These are phyloP conservation scores for Vitis riparia DNA, from an alignment of 164 flowering plant species.

Conservation along the genomic window DNA sequence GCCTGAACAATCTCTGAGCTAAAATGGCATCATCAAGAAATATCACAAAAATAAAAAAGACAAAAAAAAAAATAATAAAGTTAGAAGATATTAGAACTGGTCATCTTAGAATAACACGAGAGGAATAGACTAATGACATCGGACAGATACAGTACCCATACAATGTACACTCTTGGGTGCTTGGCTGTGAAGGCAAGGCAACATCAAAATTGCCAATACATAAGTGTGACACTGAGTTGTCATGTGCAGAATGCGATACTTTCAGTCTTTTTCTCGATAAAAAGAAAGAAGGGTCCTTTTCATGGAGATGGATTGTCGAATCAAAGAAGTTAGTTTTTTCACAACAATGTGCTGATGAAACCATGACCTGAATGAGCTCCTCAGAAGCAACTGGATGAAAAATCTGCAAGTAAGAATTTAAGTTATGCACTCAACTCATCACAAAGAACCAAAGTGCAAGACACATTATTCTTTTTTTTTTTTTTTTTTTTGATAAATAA, in stretches of 20 bases:
- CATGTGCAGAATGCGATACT: slow-evolving; percentile 1
- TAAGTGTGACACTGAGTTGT: slow-evolving; percentile 5
- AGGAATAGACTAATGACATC: neutral
- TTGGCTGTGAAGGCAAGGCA: slow-evolving; percentile 2
- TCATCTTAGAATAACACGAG: neutral
- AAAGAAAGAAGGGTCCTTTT: slow-evolving; percentile 4
- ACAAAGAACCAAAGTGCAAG: too few species aligned
- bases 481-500: too few species aligned
- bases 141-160: slow-evolving; percentile 15
- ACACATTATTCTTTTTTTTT: too few species aligned
- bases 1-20: slow-evolving; percentile 16
- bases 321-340: neutral
- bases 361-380: neutral
- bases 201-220: slow-evolving; percentile 18
- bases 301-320: slow-evolving; percentile 2
- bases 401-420: neutral
- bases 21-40: neutral
- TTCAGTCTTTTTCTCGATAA: slow-evolving; percentile 32
- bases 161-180: slow-evolving; percentile 10
- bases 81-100: neutral
- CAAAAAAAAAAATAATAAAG: neutral
- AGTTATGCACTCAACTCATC: too few species aligned
- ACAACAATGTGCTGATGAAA: slow-evolving; percentile 1
- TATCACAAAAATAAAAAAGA: neutral
- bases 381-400: neutral